Evolutionary conservation across 2,329 filamentous ascomycete species (phyloP).

Genomic region (Rhexocercosporidium sp.): DNA sequence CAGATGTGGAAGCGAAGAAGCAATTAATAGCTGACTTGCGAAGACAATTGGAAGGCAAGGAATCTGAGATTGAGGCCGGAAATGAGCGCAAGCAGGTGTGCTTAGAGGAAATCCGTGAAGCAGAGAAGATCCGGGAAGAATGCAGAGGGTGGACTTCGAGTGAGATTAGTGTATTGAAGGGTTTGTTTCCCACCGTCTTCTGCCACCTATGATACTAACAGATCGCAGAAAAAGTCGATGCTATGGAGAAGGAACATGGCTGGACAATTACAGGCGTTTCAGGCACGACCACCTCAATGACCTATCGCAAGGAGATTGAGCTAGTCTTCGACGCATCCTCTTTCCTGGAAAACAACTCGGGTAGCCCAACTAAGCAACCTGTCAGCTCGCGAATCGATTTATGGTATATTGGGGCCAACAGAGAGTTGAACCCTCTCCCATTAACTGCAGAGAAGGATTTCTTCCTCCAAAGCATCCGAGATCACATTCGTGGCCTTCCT

Average conservation of each 20-base stretch:
- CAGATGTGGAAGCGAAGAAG: constrained; percentile 73
- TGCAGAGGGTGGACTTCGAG: constrained; percentile 86
- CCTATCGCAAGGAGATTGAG: constrained; percentile 73
- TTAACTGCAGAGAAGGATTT: constrained; percentile 73
- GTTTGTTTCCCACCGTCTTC: constrained; percentile 51
- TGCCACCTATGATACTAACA: constrained; percentile 45
- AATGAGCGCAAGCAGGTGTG: constrained; percentile 71
- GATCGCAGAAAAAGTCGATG: constrained; percentile 63
- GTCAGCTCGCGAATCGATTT: constrained; percentile 66
- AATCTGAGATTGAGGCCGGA: constrained; percentile 65
- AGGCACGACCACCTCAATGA: constrained; percentile 71
- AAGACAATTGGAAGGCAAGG: constrained; percentile 69
- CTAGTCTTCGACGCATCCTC: constrained; percentile 72
- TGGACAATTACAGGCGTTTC: constrained; percentile 74
- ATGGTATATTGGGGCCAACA: constrained; percentile 68
- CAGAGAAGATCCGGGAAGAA: constrained; percentile 83
- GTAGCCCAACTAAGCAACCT: constrained; percentile 26
- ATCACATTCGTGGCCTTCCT: constrained; percentile 66
- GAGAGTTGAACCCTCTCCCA: constrained; percentile 57
- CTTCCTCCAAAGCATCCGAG: constrained; percentile 74
- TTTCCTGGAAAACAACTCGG: constrained; percentile 52
- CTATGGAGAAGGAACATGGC: constrained; percentile 68
- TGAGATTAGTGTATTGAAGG: constrained; percentile 81
- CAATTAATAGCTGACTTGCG: constrained; percentile 69
- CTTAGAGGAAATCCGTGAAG: constrained; percentile 76